Evolutionary conservation across 805 yeast species (phyloP), one percentile per base, ranked within the genome.

Genomic region (Brettanomyces sp.): DNA sequence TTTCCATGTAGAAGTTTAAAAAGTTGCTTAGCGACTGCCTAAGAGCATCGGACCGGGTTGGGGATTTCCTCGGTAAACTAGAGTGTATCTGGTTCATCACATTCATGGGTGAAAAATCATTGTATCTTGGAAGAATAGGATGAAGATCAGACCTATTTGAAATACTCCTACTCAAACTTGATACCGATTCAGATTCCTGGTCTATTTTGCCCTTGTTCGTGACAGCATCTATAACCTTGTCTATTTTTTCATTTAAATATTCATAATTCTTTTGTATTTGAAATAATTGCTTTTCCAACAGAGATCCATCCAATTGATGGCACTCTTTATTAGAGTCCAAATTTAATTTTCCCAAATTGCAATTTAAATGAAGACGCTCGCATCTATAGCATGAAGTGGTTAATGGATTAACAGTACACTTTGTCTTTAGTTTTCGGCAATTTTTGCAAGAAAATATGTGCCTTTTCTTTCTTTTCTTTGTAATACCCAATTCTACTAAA

Each of bases 381-480:
- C 85, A 79, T 28, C 82, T 63, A 46, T 74, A 75, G 52, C 84
- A 79, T 50, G 69, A 69, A 4, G 67, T 68, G 11, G 57, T 55
- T 2, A 61, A 53, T 0, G 69, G 66, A 38, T 73, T 75, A 51
- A 67, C 70, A 47, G 74, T 80, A 56, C 85, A 79, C 47, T 81
- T 66, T 1, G 83, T 78, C 55, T 79, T 79, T 48, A 76, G 65
- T 54, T 69, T 73, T 12, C 82, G 64, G 50, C 85, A 79, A 13
- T 68, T 64, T 12, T 64, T 65, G 56, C 85, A 79, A 7, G 68
- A 57, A 67, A 75, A 57, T 4, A 52, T 46, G 23, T 57, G 51
- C 42, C 62, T 54, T 44, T 55, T 61, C 49, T 56, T 57, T 44
- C 36, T 45, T 5, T 44, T 38, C 18, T 45, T 47, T n/a, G 32